Percentiles rank a stretch among this genome's conserved stretches.
Conservation (phyloP, 441 rosid species). For the Eutrema salsugineum region DNA sequence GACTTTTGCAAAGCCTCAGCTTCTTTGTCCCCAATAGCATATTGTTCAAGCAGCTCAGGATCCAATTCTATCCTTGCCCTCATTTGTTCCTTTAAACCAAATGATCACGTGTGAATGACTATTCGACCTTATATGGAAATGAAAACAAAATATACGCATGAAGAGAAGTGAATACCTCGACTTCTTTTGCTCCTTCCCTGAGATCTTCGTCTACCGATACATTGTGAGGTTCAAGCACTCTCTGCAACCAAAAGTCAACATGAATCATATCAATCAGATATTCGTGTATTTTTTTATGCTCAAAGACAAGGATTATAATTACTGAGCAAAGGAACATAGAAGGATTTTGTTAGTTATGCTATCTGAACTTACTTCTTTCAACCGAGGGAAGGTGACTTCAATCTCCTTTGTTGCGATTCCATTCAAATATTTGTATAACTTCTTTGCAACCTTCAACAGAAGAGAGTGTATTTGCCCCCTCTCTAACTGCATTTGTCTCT, state of each 20-base stretch:
- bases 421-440: conserved; percentile 62
- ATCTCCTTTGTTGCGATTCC: conserved; percentile 63
- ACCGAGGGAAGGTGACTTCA: conserved; percentile 57
- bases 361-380: conserved; percentile 67
- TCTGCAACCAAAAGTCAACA: conserved; percentile 42
- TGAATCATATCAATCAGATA: conserved; percentile 16
- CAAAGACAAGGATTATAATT: not conserved
- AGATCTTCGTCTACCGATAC: conserved; percentile 92
- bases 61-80: conserved; percentile 53
- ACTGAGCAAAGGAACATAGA: not conserved
- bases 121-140: not conserved
- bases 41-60: conserved; percentile 66
- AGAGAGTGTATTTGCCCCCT: conserved; percentile 66
- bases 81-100: conserved; percentile 60
- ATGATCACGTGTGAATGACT: not conserved
- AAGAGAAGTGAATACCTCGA: conserved; percentile 52
- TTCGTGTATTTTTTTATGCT: not conserved
- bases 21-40: conserved; percentile 60
- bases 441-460: conserved; percentile 74
- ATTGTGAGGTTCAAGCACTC: conserved; percentile 62
- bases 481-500: conserved; percentile 88
- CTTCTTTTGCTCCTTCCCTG: conserved; percentile 80
- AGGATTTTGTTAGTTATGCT: not conserved
- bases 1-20: conserved; percentile 66
- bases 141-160: not conserved